phyloP scores from a whole-genome alignment of 1,284 basidiomycete genomes.

The Ceratobasidium sp. region DNA sequence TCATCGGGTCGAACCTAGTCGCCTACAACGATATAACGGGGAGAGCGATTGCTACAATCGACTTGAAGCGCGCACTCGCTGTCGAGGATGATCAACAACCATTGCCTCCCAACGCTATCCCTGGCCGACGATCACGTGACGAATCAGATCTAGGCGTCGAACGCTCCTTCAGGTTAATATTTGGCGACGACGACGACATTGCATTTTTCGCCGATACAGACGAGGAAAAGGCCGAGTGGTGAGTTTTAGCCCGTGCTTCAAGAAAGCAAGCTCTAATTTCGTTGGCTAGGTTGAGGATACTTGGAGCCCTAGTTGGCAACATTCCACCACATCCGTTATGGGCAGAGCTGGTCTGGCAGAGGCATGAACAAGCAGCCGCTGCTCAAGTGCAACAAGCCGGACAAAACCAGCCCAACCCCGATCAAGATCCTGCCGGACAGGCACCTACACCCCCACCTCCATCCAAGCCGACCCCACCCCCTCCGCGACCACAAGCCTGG shows the following conservation, averaged over 20 bases:
- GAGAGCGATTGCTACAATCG: conserved; percentile 90
- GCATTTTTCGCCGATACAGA: conserved; percentile 93
- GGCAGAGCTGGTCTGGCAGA: conserved; percentile 89
- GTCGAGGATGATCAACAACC: conserved; percentile 82
- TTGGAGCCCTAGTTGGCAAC: conserved; percentile 83
- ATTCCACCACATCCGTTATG: conserved; percentile 92
- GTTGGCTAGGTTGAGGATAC: conserved; percentile 80
- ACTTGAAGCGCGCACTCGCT: conserved; percentile 84
- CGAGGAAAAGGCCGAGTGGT: conserved; percentile 91
- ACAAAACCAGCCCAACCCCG: background rate
- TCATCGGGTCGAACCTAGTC: conserved; percentile 88
- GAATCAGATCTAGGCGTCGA: conserved; percentile 84
- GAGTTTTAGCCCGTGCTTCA: too few relatives aligned
- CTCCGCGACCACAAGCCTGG: conserved; percentile 34
- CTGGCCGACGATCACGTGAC: conserved; percentile 61
- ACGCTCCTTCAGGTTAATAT: conserved; percentile 88
- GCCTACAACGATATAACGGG: conserved; percentile 96
- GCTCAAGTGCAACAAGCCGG: conserved; percentile 33
- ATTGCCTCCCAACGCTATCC: conserved; percentile 34
- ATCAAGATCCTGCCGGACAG: conserved; percentile 19
- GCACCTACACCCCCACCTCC: conserved; percentile 4
- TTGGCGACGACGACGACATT: conserved; percentile 86
- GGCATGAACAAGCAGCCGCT: conserved; percentile 66
- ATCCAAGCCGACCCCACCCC: background rate
- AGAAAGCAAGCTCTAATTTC: too few relatives aligned